Evolutionary conservation across 169 alveolate species (phyloP), one percentile per base, ranked within the genome.

Genomic region (Theileria orientalis): DNA sequence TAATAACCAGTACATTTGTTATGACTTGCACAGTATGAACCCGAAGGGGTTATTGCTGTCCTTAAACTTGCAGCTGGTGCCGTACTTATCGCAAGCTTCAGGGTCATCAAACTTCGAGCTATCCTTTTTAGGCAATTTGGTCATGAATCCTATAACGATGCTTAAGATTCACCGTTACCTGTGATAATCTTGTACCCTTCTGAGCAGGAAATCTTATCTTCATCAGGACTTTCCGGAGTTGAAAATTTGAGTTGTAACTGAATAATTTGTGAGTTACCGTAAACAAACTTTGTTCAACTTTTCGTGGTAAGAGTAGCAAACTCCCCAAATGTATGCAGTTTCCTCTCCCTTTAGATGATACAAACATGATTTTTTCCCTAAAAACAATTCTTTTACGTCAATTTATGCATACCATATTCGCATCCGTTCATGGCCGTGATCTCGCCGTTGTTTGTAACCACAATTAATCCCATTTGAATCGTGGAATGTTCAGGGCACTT

Each of bases 381-480:
- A 33, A 27, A 19, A 16, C 29, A 9, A 30, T 3, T 11, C n/a
- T 8, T 23, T 13, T 41, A 14, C 1, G 2, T 37, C 21, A 19
- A 2, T 29, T 7, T 1, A 13, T 49, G 23, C 40, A 13, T 54
- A 79, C 87, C 87, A 14, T 66, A 49, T 62, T 41, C 68, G 59
- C 87, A 79, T 1, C 40, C 21, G 0, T 62, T 33, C 0, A 41
- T 37, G 2, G 49, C 8, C 3, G 52, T 1, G 21, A 79, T 32
- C 3, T 30, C 40, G 14, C 66, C 78, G 25, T 61, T 41, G 7
- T 41, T 52, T 16, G 72, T 57, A 27, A 40, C 40, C 13, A 79
- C 8, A 35, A 52, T 66, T 19, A 79, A 35, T 1, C 87, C 87
- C 16, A 79, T 56, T 29, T 79, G 84, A 19, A 79, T 42, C 37